These are phyloP conservation scores for Yamadazyma diddensiae DNA, from an alignment of 1,139 yeast genomes.

Conservation along the genomic window DNA sequence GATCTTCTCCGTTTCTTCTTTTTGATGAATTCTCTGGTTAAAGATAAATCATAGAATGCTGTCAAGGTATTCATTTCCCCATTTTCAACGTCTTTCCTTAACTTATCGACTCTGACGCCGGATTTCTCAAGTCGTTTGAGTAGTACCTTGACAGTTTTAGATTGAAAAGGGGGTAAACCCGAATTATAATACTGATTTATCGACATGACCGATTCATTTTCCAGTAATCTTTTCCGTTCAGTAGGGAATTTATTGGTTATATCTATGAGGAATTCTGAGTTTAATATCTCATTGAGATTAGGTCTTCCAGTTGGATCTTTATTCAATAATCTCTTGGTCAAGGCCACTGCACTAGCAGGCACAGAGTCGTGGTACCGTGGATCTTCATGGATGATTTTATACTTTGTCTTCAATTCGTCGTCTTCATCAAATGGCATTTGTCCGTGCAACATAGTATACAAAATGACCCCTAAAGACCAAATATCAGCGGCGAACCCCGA, in stretches of 20 bases:
- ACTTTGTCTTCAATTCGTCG: slow-evolving; percentile 60
- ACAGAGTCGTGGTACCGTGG: slow-evolving; percentile 53
- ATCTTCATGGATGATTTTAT: slow-evolving; percentile 60
- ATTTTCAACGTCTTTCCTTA: slow-evolving; percentile 59
- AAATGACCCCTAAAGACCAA: slow-evolving; percentile 92
- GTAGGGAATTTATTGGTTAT: slow-evolving; percentile 23
- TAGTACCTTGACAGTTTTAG: slow-evolving; percentile 63
- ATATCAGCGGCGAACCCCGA: slow-evolving; percentile 82
- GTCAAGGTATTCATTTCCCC: slow-evolving; percentile 73
- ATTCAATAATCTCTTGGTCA: slow-evolving; percentile 53
- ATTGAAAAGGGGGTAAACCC: slow-evolving; percentile 45
- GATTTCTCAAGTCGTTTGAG: slow-evolving; percentile 62
- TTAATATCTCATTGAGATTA: slow-evolving; percentile 53
- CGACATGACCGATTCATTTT: slow-evolving; percentile 34
- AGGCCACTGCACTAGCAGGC: slow-evolving; percentile 45
- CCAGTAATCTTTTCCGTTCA: slow-evolving; percentile 8
- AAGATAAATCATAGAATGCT: slow-evolving; percentile 78
- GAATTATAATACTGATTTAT: slow-evolving; percentile 40
- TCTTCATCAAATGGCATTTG: slow-evolving; percentile 92
- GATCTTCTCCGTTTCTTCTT: slow-evolving; percentile 42
- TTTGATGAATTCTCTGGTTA: slow-evolving; percentile 56
- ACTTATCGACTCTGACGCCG: slow-evolving; percentile 63
- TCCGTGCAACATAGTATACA: slow-evolving; percentile 85
- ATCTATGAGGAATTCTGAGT: slow-evolving; percentile 58
- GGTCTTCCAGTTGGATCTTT: slow-evolving; percentile 73